phyloP scores from a whole-genome alignment of 805 yeast genomes.

The Saccharomyces jurei region DNA sequence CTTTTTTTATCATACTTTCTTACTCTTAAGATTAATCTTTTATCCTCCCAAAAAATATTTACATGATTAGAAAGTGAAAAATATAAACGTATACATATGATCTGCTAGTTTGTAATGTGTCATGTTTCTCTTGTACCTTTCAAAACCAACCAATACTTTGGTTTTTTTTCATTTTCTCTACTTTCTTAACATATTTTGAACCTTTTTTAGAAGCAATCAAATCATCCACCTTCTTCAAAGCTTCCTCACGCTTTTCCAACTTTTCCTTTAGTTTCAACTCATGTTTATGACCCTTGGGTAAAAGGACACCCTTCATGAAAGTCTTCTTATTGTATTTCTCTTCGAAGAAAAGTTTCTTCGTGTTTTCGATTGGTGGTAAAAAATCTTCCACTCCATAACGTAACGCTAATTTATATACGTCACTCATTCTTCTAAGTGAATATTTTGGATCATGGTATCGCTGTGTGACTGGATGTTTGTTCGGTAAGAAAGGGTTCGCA shows the following conservation, averaged over 20 bases:
- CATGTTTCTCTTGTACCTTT: not conserved
- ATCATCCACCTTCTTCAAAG: conserved; percentile 59
- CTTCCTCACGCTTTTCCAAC: conserved; percentile 53
- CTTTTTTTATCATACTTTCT: not conserved
- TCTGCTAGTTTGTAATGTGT: not conserved
- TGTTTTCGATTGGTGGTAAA: conserved; percentile 42
- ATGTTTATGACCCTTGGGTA: conserved; percentile 75
- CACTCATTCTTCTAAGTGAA: conserved; percentile 77
- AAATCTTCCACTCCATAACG: conserved; percentile 72
- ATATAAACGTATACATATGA: not conserved
- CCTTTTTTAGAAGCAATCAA: conserved; percentile 60
- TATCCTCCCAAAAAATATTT: not conserved
- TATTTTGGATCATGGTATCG: conserved; percentile 67
- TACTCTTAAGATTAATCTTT: not conserved
- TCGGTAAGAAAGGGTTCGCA: conserved; percentile 83
- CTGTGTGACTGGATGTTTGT: conserved; percentile 76
- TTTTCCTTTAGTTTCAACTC: conserved; percentile 60
- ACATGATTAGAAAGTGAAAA: not conserved
- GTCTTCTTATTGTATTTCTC: conserved; percentile 66
- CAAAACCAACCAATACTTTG: conserved; percentile 24
- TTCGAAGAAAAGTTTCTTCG: conserved; percentile 57
- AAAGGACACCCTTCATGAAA: conserved; percentile 66
- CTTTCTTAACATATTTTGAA: conserved; percentile 36
- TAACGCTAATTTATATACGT: conserved; percentile 72
- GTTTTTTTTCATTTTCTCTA: conserved; percentile 35